Base-by-base conservation (phyloP, 257 asterid species). In the Ophiorrhiza pumila region DNA sequence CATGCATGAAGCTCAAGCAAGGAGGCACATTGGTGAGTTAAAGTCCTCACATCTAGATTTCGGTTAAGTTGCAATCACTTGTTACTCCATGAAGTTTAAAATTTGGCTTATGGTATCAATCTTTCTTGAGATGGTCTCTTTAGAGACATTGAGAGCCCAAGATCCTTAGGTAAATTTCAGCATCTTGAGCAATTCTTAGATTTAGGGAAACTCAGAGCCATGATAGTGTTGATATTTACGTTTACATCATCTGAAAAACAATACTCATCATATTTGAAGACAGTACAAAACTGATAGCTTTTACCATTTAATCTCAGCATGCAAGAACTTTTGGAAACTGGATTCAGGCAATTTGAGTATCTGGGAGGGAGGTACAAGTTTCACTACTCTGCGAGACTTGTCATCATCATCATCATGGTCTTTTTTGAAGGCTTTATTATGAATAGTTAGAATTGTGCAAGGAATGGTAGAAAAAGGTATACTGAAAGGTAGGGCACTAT, bases 401-500 rank as follows among this genome's bases (percentile, higher is more conserved):
- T n/a, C n/a, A 62, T 62, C 18, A 73, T 71, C 69, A 57, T 34
- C 67, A 85, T 88, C 81, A 84, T 88, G 58, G 77, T 79, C 67
- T 85, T 63, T 81, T 60, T 82, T 68, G 72, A 78, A 76, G 75
- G 72, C 82, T 74, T 81, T 52, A 69, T 65, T 76, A 71, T 78
- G 81, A 66, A 71, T 77, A 70, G 69, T 39, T 18, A 64, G n/a
- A 11, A 39, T 64, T 17, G 89, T 75, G 82, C 84, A 72, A 81
- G 68, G 71, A 64, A 80, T 80, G 90, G 86, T 79, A 71, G 78
- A 74, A 72, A 80, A 81, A 79, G 80, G 29, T 64, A 78, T 75
- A 69, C 83, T 71, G 76, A 74, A 78, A n/a, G 63, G 85, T 84
- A 82, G 79, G 84, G 71, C 78, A 83, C 79, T 73, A 78, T 77